A percentile compares a stretch with the other conserved stretches of the same genome.
These are phyloP conservation scores for Sutorius australiensis DNA, from an alignment of 768 basidiomycete species.

Conservation along the genomic window DNA sequence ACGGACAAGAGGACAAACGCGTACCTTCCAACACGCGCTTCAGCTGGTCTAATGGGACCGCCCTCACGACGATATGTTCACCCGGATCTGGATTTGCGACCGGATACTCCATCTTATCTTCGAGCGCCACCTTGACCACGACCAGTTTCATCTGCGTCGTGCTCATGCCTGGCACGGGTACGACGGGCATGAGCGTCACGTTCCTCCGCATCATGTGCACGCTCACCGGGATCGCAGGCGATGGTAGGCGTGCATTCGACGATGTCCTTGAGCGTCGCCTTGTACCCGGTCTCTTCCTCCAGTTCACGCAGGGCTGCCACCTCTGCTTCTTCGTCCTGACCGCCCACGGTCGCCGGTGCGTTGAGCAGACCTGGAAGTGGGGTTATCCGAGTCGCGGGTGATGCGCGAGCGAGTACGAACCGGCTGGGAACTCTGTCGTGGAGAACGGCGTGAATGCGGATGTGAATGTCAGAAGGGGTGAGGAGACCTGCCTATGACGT, in stretches of 20 bases:
- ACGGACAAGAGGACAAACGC: conserved; percentile 15
- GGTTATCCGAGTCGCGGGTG: not conserved
- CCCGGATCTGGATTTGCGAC: conserved; percentile 78
- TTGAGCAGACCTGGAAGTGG: conserved; percentile 72
- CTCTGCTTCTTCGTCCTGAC: conserved; percentile 61
- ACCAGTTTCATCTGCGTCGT: conserved; percentile 91
- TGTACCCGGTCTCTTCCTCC: conserved; percentile 90
- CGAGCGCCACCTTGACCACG: conserved; percentile 62
- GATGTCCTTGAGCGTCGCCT: conserved; percentile 49
- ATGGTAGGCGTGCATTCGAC: conserved; percentile 59
- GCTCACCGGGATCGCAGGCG: conserved; percentile 67
- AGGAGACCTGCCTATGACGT: conserved; percentile 59
- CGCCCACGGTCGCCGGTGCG: conserved; percentile 38
- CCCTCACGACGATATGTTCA: conserved; percentile 73
- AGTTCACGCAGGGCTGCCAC: conserved; percentile 83
- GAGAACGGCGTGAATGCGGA: too few species aligned
- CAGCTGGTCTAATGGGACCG: conserved; percentile 67
- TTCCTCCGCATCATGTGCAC: not conserved
- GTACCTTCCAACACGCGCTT: conserved; percentile 62
- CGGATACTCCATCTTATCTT: conserved; percentile 65
- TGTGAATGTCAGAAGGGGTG: not conserved
- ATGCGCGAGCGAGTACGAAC: conserved; percentile 32
- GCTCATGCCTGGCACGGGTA: conserved; percentile 67
- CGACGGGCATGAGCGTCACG: not conserved
- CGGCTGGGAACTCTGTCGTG: conserved; percentile 55